A percentile compares a stretch with the other conserved stretches of the same genome.
These are phyloP conservation scores for Byssochlamys sp. DNA, from an alignment of 2,329 filamentous ascomycete genomes.

Conservation along the genomic window DNA sequence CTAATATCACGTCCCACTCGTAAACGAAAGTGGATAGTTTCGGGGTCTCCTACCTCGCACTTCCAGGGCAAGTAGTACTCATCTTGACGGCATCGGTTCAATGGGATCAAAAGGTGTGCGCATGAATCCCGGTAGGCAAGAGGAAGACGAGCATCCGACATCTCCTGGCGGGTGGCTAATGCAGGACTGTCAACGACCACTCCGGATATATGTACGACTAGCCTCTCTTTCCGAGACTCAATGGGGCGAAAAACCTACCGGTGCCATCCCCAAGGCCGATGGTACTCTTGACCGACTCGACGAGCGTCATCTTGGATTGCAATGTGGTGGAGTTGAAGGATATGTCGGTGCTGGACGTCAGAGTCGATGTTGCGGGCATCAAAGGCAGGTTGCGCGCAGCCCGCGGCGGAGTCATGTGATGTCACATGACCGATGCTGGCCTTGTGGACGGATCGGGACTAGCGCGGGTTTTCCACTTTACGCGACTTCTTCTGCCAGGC, in stretches of 20 bases:
- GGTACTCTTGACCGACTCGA: conserved; percentile 40
- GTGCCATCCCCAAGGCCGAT: conserved; percentile 35
- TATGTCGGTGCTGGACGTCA: neutral
- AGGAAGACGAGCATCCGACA: conserved; percentile 82
- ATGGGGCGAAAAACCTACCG: conserved; percentile 24
- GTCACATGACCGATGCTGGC: conserved; percentile 11
- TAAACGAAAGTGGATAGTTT: neutral
- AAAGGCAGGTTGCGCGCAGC: conserved; percentile 1
- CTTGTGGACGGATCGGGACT: conserved; percentile 10
- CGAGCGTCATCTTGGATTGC: conserved; percentile 35
- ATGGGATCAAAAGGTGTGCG: conserved; percentile 83
- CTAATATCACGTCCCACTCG: neutral
- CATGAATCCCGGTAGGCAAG: conserved; percentile 91
- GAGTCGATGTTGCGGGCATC: neutral
- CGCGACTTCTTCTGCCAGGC: conserved; percentile 20
- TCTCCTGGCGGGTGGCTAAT: conserved; percentile 60
- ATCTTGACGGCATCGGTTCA: conserved; percentile 87
- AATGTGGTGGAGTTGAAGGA: neutral
- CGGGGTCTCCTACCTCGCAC: conserved; percentile 63
- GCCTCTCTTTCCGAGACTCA: conserved; percentile 8
- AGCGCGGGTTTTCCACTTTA: conserved; percentile 28
- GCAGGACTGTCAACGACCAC: conserved; percentile 8
- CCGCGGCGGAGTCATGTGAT: conserved; percentile 12
- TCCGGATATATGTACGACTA: conserved; percentile 4
- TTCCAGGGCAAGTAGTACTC: conserved; percentile 96